Conservation (phyloP, 2,329 filamentous ascomycete genomes). For the Colletotrichum acutatum region DNA sequence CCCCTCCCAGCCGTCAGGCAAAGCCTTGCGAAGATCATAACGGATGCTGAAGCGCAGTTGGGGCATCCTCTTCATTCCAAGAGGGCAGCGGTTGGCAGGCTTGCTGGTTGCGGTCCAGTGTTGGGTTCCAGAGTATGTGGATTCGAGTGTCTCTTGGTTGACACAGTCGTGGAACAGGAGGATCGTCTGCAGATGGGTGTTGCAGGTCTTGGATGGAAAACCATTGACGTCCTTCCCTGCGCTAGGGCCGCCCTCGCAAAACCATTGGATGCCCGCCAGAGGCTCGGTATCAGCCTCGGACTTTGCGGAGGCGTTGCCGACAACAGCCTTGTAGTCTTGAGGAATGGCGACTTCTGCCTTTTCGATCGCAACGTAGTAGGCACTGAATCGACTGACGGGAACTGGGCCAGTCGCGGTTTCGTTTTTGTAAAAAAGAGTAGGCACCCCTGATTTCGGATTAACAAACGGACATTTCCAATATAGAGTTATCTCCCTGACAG, state of each 20-base stretch:
- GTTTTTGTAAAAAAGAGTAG: slow-evolving; percentile 51
- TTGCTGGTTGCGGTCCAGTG: slow-evolving; percentile 26
- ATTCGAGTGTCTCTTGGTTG: slow-evolving; percentile 38
- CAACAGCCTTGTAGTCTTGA: slow-evolving; percentile 53
- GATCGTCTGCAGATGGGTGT: slow-evolving; percentile 40
- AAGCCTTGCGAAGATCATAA: slow-evolving; percentile 54
- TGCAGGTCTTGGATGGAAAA: slow-evolving; percentile 44
- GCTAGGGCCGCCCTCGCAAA: slow-evolving; percentile 45
- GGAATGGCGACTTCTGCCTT: slow-evolving; percentile 57
- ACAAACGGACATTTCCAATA: background rate
- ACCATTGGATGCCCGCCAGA: slow-evolving; percentile 39
- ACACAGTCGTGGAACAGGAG: slow-evolving; percentile 42
- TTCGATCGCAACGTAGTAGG: slow-evolving; percentile 56
- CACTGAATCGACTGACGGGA: slow-evolving; percentile 51
- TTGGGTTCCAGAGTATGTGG: slow-evolving; percentile 37
- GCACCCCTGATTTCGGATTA: slow-evolving; percentile 43
- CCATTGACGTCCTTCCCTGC: slow-evolving; percentile 38
- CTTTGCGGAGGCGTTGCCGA: slow-evolving; percentile 51
- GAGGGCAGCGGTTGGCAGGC: slow-evolving; percentile 50
- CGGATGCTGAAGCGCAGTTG: slow-evolving; percentile 59
- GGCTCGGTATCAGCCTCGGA: slow-evolving; percentile 34
- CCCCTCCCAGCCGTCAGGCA: slow-evolving; percentile 57
- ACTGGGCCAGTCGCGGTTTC: slow-evolving; percentile 45
- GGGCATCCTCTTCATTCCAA: slow-evolving; percentile 56
- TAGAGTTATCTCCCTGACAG: background rate